Evolutionary conservation across 805 yeast species (phyloP).

Genomic region (Saturnispora bothae): DNA sequence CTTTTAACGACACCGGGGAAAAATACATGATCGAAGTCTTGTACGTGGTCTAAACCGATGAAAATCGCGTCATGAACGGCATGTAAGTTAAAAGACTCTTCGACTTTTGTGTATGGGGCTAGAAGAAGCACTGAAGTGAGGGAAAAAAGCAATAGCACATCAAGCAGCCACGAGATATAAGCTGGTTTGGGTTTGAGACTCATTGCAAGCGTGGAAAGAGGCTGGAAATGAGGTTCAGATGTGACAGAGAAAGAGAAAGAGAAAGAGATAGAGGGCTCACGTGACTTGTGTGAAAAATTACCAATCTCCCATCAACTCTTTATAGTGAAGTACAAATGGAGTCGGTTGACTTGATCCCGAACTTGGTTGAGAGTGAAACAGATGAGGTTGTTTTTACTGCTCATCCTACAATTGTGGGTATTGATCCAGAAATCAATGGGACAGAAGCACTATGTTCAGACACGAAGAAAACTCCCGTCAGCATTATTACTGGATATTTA

Average conservation of each 20-base stretch:
- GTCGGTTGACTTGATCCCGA: constrained; percentile 20
- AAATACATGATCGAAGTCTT: constrained; percentile 56
- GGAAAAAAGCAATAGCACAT: constrained; percentile 31
- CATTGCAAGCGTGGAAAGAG: no score
- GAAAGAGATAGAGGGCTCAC: no score
- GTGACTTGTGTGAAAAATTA: no score
- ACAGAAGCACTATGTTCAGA: no score
- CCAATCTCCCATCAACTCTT: no score
- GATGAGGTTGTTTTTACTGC: constrained; percentile 19
- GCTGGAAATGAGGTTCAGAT: no score
- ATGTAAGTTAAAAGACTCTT: constrained; percentile 85
- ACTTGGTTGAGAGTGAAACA: constrained; percentile 18
- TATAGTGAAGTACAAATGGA: constrained; percentile 3
- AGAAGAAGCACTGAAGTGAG: constrained; percentile 39
- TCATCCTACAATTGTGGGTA: constrained; percentile 9
- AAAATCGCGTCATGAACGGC: constrained; percentile 75
- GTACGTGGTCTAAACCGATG: constrained; percentile 41
- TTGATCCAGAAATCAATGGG: constrained; percentile 9
- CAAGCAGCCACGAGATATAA: constrained; percentile 10
- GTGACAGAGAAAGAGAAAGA: no score
- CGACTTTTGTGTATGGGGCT: constrained; percentile 84
- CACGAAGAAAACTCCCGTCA: no score
- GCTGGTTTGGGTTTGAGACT: no score
- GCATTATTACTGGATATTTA: constrained; percentile 87
- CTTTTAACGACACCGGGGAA: constrained; percentile 91